phyloP scores from a whole-genome alignment of 2,329 filamentous ascomycete genomes.

The Raffaelea albimanens region DNA sequence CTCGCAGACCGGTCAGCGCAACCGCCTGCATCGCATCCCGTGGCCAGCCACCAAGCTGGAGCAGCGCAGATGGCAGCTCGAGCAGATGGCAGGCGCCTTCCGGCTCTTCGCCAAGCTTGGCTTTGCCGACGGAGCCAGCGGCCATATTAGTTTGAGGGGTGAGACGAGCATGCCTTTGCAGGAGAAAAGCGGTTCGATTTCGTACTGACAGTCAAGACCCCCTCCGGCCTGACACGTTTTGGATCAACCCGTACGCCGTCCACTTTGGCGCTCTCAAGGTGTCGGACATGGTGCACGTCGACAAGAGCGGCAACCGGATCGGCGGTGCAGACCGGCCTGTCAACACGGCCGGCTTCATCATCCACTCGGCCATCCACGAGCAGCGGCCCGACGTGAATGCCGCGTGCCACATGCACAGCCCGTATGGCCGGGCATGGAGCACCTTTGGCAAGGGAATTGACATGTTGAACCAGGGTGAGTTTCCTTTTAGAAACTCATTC shows the following conservation, averaged over 20 bases:
- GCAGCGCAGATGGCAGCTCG: conserved; percentile 23
- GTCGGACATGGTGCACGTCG: conserved; percentile 51
- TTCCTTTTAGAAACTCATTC: too few species aligned
- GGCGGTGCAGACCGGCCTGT: conserved; percentile 44
- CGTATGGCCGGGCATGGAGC: conserved; percentile 57
- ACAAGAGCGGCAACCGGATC: conserved; percentile 47
- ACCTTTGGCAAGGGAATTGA: conserved; percentile 54
- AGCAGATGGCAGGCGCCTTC: conserved; percentile 36
- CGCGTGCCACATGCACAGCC: conserved; percentile 58
- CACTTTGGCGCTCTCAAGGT: conserved; percentile 58
- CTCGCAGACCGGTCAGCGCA: too few species aligned
- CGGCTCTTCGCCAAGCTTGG: conserved; percentile 36
- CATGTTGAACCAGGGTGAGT: conserved; percentile 54
- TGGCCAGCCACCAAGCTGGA: not conserved
- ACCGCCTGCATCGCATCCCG: not conserved
- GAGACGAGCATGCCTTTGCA: not conserved
- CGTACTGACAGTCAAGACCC: conserved; percentile 16
- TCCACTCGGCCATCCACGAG: conserved; percentile 58
- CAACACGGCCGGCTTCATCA: conserved; percentile 61
- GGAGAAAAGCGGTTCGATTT: not conserved
- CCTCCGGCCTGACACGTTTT: conserved; percentile 24
- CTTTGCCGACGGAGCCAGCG: conserved; percentile 34
- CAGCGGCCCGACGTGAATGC: conserved; percentile 57
- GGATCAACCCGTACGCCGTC: conserved; percentile 48
- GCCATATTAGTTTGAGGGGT: conserved; percentile 32